Conservation (phyloP, 129 eudicot genomes). For the Centrapalus pauciflorus region DNA sequence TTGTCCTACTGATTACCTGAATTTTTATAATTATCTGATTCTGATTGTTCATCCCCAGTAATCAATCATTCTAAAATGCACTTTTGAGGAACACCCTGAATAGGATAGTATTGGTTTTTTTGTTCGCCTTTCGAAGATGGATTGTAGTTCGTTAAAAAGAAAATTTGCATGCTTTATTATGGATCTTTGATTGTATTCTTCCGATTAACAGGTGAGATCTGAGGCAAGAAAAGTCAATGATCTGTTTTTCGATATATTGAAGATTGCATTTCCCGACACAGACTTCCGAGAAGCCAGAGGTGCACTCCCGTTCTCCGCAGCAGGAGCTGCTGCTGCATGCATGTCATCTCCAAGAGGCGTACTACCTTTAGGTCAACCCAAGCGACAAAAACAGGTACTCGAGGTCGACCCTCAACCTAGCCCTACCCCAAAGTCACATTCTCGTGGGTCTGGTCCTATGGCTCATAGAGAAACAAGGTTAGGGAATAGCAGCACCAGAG, state of each 20-base stretch:
- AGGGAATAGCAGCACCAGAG: conserved; percentile 41
- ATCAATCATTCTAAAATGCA: too few relatives aligned
- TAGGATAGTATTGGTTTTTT: too few relatives aligned
- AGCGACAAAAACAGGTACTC: conserved; percentile 43
- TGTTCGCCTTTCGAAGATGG: too few relatives aligned
- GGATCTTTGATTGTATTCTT: neutral
- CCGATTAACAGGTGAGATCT: conserved; percentile 59
- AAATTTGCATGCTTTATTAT: too few relatives aligned
- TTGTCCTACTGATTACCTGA: too few relatives aligned
- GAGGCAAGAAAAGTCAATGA: conserved; percentile 94
- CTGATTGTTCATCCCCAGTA: too few relatives aligned
- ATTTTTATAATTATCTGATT: too few relatives aligned
- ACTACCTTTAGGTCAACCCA: conserved; percentile 36
- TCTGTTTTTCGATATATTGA: conserved; percentile 77
- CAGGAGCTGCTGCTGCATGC: conserved; percentile 35
- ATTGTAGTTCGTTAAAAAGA: too few relatives aligned
- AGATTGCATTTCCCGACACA: conserved; percentile 58
- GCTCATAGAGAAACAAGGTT: conserved; percentile 54
- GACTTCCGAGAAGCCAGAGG: conserved; percentile 84
- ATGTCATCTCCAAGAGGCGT: conserved; percentile 48
- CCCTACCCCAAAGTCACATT: conserved; percentile 37
- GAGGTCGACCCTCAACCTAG: conserved; percentile 48
- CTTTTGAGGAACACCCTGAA: too few relatives aligned
- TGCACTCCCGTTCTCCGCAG: conserved; percentile 61
- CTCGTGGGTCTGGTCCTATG: conserved; percentile 42